Conservation (phyloP, 768 basidiomycete genomes). For the Amyloporia xantha region DNA sequence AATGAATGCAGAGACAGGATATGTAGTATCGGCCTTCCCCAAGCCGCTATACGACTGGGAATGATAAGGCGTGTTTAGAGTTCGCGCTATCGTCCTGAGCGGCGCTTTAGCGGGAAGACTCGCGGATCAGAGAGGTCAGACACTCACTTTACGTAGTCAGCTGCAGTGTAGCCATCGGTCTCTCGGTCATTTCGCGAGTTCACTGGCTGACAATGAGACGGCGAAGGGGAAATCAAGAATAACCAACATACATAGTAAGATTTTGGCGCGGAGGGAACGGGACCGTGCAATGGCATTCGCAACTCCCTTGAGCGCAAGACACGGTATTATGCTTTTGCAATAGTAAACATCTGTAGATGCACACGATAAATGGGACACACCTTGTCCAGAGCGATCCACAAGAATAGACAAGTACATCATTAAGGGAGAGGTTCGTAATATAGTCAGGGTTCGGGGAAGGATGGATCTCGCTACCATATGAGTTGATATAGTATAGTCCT, state of each 20-base stretch:
- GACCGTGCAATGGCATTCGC: slow-evolving; percentile 74
- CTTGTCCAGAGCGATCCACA: slow-evolving; percentile 95
- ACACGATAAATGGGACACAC: slow-evolving; percentile 35
- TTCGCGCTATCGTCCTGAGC: slow-evolving; percentile 57
- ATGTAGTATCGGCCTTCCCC: slow-evolving; percentile 53
- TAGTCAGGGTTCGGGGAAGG: slow-evolving; percentile 83
- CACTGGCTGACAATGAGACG: slow-evolving; percentile 39
- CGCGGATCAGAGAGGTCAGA: neutral
- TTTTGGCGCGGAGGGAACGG: slow-evolving; percentile 63
- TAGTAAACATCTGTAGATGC: neutral
- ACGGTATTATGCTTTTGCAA: slow-evolving; percentile 72
- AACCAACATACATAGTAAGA: slow-evolving; percentile 64
- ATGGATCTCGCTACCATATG: slow-evolving; percentile 88
- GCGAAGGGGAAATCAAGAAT: neutral
- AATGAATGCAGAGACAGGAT: slow-evolving; percentile 74
- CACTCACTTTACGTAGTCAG: slow-evolving; percentile 72
- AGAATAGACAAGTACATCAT: slow-evolving; percentile 78
- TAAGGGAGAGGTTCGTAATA: slow-evolving; percentile 50
- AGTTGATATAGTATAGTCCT: slow-evolving; percentile 83
- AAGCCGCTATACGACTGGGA: slow-evolving; percentile 42
- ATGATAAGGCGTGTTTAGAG: slow-evolving; percentile 59
- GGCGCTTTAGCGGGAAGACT: neutral
- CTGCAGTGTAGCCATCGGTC: slow-evolving; percentile 77
- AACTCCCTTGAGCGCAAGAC: slow-evolving; percentile 78
- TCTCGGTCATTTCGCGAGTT: slow-evolving; percentile 88